These are phyloP conservation scores for Alternaria longipes DNA, from an alignment of 2,329 filamentous ascomycete genomes.

Conservation along the genomic window DNA sequence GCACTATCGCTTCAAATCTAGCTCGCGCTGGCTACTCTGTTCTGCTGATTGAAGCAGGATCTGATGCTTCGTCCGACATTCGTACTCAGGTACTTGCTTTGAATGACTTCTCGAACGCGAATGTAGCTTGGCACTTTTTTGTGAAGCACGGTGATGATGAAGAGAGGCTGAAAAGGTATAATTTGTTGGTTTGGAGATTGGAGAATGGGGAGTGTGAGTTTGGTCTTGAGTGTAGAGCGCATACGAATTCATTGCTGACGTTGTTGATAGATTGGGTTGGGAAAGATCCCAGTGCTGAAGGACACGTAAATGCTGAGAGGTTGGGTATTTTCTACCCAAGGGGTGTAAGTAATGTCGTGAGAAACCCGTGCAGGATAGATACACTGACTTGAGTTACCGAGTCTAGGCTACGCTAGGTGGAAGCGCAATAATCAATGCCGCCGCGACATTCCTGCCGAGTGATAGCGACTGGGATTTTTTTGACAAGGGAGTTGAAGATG, in stretches of 20 bases:
- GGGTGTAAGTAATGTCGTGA: conserved; percentile 7
- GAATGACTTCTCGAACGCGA: conserved; percentile 42
- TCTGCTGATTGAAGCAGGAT: conserved; percentile 63
- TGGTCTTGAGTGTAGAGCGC: background rate
- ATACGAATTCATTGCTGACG: background rate
- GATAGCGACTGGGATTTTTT: conserved; percentile 35
- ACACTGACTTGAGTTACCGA: background rate
- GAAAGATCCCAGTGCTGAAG: conserved; percentile 19
- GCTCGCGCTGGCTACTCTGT: conserved; percentile 65
- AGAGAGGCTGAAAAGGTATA: conserved; percentile 60
- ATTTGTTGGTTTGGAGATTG: conserved; percentile 22
- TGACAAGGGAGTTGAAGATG: conserved; percentile 26
- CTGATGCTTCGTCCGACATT: conserved; percentile 56
- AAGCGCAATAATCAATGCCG: conserved; percentile 29
- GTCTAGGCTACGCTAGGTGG: conserved; percentile 23
- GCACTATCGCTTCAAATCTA: conserved; percentile 57
- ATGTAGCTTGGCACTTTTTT: conserved; percentile 67
- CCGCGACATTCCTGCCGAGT: conserved; percentile 24
- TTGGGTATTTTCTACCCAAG: conserved; percentile 31
- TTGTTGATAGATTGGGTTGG: conserved; percentile 25
- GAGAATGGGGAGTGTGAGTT: conserved; percentile 22
- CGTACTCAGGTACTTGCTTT: conserved; percentile 61
- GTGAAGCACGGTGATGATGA: conserved; percentile 66
- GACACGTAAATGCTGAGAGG: conserved; percentile 49
- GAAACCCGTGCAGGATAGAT: background rate